Conservation (phyloP, 2,329 filamentous ascomycete species). For the Sclerotiophoma versabilis region DNA sequence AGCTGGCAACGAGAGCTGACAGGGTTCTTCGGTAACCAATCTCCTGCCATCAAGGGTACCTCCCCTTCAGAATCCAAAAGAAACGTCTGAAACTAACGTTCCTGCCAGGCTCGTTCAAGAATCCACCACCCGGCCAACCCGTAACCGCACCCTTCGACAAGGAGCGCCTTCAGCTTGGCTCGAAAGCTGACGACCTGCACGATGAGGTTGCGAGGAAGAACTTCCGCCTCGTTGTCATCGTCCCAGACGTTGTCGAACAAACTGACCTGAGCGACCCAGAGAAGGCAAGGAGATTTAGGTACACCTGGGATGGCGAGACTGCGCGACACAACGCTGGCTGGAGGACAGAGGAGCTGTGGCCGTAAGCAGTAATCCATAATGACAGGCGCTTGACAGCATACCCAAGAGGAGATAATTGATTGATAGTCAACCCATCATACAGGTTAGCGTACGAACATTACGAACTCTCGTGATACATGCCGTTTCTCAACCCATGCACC, state of each 20-base stretch:
- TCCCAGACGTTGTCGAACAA: constrained; percentile 78
- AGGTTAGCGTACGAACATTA: neutral
- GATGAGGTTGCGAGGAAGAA: constrained; percentile 75
- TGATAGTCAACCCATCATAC: neutral
- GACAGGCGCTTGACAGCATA: no score
- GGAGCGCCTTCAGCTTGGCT: constrained; percentile 58
- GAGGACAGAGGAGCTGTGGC: constrained; percentile 57
- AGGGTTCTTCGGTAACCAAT: constrained; percentile 88
- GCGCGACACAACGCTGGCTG: constrained; percentile 59
- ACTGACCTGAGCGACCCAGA: constrained; percentile 74
- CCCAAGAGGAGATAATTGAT: neutral
- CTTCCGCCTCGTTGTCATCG: constrained; percentile 88
- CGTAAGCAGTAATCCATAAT: constrained; percentile 24
- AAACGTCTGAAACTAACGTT: neutral
- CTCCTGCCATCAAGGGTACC: constrained; percentile 76
- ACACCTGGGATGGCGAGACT: constrained; percentile 63
- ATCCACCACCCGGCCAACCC: constrained; percentile 58
- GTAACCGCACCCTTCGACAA: constrained; percentile 55
- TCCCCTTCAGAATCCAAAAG: constrained; percentile 3
- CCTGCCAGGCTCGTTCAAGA: constrained; percentile 67
- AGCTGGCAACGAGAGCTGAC: constrained; percentile 81
- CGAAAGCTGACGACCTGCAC: constrained; percentile 73
- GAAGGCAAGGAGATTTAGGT: constrained; percentile 69
- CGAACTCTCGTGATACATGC: neutral
- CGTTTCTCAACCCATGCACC: neutral